These are phyloP conservation scores for Pleurotus pulmonarius DNA, from an alignment of 768 basidiomycete genomes.

Conservation along the genomic window DNA sequence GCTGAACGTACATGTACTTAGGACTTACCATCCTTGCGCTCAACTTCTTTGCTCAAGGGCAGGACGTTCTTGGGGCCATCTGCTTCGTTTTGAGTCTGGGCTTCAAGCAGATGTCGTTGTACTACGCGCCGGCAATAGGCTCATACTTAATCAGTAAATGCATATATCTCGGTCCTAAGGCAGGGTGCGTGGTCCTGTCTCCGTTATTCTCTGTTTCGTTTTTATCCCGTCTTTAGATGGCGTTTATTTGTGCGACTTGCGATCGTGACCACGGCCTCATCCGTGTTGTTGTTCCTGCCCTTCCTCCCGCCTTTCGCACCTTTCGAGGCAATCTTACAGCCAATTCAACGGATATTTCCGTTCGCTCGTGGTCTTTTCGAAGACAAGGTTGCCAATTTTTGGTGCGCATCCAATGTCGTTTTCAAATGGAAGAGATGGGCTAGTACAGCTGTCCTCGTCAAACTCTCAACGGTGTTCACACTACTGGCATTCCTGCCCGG, in stretches of 20 bases:
- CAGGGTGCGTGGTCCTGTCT: slow-evolving; percentile 51
- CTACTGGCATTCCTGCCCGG: slow-evolving; percentile 66
- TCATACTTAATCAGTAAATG: slow-evolving; percentile 90
- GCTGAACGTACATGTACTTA: slow-evolving; percentile 20
- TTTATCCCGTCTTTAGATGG: slow-evolving; percentile 19
- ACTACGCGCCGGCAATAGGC: slow-evolving; percentile 92
- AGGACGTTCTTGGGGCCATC: slow-evolving; percentile 73
- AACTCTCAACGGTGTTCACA: slow-evolving; percentile 65
- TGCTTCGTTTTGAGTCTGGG: slow-evolving; percentile 82
- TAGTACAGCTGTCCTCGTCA: slow-evolving; percentile 46
- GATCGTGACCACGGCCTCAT: slow-evolving; percentile 55
- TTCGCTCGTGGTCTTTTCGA: slow-evolving; percentile 89
- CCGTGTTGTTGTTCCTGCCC: slow-evolving; percentile 71
- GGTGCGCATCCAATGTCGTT: slow-evolving; percentile 89
- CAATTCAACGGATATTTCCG: slow-evolving; percentile 84
- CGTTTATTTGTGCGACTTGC: slow-evolving; percentile 67
- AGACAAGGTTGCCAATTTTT: slow-evolving; percentile 96
- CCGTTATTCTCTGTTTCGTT: background rate
- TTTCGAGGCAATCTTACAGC: slow-evolving; percentile 46
- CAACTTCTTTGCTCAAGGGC: slow-evolving; percentile 62
- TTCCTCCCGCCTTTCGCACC: slow-evolving; percentile 71
- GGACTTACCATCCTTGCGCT: slow-evolving; percentile 69
- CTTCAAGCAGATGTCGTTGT: slow-evolving; percentile 96
- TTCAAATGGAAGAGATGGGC: slow-evolving; percentile 78
- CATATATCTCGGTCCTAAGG: slow-evolving; percentile 63